Base-by-base conservation (phyloP, 805 yeast species). In the Teunomyces cretensis region DNA sequence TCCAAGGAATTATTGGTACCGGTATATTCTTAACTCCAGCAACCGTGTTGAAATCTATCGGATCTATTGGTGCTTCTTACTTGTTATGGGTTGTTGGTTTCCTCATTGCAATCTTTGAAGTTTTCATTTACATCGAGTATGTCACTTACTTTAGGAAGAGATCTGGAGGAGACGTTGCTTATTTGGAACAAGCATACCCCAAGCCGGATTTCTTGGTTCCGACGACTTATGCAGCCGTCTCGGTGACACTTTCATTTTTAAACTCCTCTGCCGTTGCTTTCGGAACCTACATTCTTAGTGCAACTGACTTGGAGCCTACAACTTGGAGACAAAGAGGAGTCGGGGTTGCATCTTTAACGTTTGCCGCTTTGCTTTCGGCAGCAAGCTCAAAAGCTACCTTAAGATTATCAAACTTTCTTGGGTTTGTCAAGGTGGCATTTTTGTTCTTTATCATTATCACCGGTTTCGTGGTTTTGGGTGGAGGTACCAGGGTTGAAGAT, bases 11-110 rank as follows among this genome's bases (percentile, higher is more conserved):
- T 69, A 72, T 85, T 36, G 91, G 91, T 50, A 84, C 90, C 0
- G 90, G 90, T 64, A 83, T 85, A 39, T 85, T 85, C 59, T 80
- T 86, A 9, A 83, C 86, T 0, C 87, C 90, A 4, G 79, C 83
- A 3, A 70, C 80, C 1, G 75, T 85, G 46, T 73, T 75, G n/a
- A 60, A 57, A n/a, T 63, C 72, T 1, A 62, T 71, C 43, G 77
- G 78, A 1, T 68, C 75, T 1, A 53, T 74, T 36, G 78, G 78
- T 27, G 67, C 74, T 9, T 54, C 72, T 4, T 74, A 72, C 42
- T 65, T 74, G 3, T 55, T 74, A n/a, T 74, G 78, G 78, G 52
- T 67, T 2, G 53, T 58, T 16, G 74, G 78, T 9, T 72, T 64
- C 47, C 39, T 72, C 27, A 65, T 74, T 42, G 66, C 75, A 5